A percentile compares a stretch with the other conserved stretches of the same genome.
These are phyloP conservation scores for Asterochloris erici DNA, from an alignment of 139 green algal species.

Conservation along the genomic window DNA sequence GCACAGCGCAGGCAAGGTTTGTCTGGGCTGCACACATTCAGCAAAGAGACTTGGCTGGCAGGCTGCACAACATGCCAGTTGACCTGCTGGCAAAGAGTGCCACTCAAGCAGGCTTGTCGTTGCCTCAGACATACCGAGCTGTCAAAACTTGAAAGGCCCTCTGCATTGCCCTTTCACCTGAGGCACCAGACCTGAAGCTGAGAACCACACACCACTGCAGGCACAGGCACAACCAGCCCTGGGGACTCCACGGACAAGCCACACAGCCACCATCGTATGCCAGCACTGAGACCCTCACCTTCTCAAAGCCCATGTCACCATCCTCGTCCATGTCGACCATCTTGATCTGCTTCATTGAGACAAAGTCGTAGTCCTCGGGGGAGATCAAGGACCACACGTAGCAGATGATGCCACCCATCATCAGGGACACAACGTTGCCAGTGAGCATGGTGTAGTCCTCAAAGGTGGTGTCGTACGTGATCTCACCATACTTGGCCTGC, in stretches of 20 bases:
- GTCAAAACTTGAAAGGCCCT: no score
- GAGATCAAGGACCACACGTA: slow-evolving; percentile 46
- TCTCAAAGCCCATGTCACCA: neutral
- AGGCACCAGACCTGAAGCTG: no score
- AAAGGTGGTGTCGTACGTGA: slow-evolving; percentile 55
- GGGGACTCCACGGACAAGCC: neutral
- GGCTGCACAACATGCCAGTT: no score
- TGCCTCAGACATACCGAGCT: no score
- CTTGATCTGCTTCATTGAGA: slow-evolving; percentile 46
- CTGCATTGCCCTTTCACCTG: no score
- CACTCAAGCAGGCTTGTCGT: no score
- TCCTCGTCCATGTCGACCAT: slow-evolving; percentile 35
- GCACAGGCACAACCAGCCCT: no score
- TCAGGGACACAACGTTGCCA: slow-evolving; percentile 79
- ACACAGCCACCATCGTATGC: neutral
- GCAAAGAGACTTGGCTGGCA: no score
- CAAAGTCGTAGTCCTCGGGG: slow-evolving; percentile 60
- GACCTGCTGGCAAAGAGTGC: no score
- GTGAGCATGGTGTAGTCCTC: slow-evolving; percentile 83
- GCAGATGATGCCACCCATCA: slow-evolving; percentile 64
- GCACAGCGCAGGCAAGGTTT: no score
- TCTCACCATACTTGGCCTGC: slow-evolving; percentile 21
- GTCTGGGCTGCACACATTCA: no score
- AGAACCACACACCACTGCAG: no score
- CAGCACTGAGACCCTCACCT: neutral